Evolutionary conservation across 2,329 filamentous ascomycete genomes (phyloP).

Genomic region (Didymosphaeria variabile): DNA sequence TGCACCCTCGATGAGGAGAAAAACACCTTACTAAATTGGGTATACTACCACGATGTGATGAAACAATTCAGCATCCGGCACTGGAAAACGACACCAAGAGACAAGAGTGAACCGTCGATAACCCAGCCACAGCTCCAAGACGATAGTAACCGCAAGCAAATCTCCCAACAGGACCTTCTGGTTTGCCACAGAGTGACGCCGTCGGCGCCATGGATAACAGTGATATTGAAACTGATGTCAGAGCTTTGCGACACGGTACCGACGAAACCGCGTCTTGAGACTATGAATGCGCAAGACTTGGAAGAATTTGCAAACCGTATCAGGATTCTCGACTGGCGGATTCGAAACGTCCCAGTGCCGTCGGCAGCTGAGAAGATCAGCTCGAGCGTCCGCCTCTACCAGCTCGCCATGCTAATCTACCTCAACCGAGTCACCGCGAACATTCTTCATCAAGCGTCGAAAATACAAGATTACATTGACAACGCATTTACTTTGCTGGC

Average conservation of each 20-base stretch:
- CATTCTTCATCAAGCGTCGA: slow-evolving; percentile 17
- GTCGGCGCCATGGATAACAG: not conserved
- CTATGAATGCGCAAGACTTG: slow-evolving; percentile 7
- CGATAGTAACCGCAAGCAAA: not conserved
- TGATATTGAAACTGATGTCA: slow-evolving; percentile 18
- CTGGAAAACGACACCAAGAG: slow-evolving; percentile 16
- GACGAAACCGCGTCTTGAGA: slow-evolving; percentile 3
- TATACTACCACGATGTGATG: slow-evolving; percentile 31
- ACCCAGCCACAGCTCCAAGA: not conserved
- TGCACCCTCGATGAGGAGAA: slow-evolving; percentile 10
- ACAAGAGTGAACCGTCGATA: not conserved
- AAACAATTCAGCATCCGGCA: slow-evolving; percentile 24
- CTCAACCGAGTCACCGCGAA: slow-evolving; percentile 23
- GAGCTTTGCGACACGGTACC: slow-evolving; percentile 22
- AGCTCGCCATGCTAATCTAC: slow-evolving; percentile 26
- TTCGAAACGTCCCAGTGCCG: slow-evolving; percentile 17
- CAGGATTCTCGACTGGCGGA: slow-evolving; percentile 22
- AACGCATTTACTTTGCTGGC: slow-evolving; percentile 23
- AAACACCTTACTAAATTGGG: slow-evolving; percentile 25
- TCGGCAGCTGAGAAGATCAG: not conserved
- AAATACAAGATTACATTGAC: slow-evolving; percentile 17
- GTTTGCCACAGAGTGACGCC: not conserved
- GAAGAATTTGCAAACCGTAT: slow-evolving; percentile 21
- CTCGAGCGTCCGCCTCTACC: slow-evolving; percentile 18
- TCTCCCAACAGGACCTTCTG: not conserved